Percentiles rank a stretch among this genome's conserved stretches.
Conservation (phyloP, 805 yeast genomes). For the Candida parachauliodes region DNA sequence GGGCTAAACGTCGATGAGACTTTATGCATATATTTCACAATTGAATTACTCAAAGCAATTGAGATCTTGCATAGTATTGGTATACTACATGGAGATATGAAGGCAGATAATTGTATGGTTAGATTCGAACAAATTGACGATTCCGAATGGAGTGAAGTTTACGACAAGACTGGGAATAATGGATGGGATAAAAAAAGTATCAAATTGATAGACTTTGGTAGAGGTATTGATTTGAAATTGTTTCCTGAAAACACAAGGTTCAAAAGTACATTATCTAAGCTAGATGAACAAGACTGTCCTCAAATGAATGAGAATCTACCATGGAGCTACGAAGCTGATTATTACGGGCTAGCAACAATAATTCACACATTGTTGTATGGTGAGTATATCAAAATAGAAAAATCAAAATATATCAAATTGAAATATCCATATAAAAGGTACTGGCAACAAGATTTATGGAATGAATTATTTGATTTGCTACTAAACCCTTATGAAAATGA, state of each 20-base stretch:
- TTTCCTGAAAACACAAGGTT: slow-evolving; percentile 50
- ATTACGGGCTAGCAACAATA: slow-evolving; percentile 74
- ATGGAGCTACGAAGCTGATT: slow-evolving; percentile 82
- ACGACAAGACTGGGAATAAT: slow-evolving; percentile 28
- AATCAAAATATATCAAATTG: slow-evolving; percentile 30
- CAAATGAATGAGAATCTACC: slow-evolving; percentile 57
- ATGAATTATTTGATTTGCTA: slow-evolving; percentile 55
- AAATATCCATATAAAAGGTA: slow-evolving; percentile 57
- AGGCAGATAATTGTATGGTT: slow-evolving; percentile 84
- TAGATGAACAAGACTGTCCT: slow-evolving; percentile 68
- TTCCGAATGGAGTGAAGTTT: slow-evolving; percentile 15
- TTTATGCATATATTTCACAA: slow-evolving; percentile 57
- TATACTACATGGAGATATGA: slow-evolving; percentile 80
- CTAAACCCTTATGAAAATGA: slow-evolving; percentile 51
- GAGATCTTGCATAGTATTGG: slow-evolving; percentile 61
- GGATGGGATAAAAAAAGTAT: slow-evolving; percentile 56
- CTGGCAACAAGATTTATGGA: slow-evolving; percentile 77
- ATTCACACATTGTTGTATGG: slow-evolving; percentile 76
- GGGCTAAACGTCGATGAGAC: slow-evolving; percentile 50
- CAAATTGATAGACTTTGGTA: slow-evolving; percentile 74
- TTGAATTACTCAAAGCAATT: slow-evolving; percentile 59
- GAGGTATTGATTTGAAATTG: slow-evolving; percentile 67
- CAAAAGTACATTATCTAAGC: slow-evolving; percentile 49
- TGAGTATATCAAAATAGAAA: slow-evolving; percentile 46
- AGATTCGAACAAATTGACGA: slow-evolving; percentile 34